Evolutionary conservation across 2,329 filamentous ascomycete species (phyloP), one percentile per base, ranked within the genome.

Genomic region (Mycosphaerella sp.): DNA sequence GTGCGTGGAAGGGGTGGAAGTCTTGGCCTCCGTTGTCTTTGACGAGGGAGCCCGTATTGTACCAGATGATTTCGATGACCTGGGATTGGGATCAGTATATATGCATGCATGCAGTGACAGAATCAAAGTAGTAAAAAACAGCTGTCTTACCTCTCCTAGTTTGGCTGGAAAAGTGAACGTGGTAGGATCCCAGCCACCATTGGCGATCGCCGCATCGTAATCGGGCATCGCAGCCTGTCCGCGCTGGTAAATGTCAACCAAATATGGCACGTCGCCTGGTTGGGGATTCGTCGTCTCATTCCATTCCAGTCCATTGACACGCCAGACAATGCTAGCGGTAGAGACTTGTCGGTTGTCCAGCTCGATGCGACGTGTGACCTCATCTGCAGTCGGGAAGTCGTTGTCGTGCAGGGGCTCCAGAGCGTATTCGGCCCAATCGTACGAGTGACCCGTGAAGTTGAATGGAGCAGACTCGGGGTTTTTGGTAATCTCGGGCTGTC

Each of bases 1-100:
- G 80, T 1, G 72, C 71, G 61, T 83, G 80, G 62, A 80, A 76
- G 0, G 80, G 79, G 58, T 82, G 79, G 48, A 70, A 70, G 56
- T 78, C 74, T 40, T 62, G 51, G 64, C 3, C 74, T 69, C 10
- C 36, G 34, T 57, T 55, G 45, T 58, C 54, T 7, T 61, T 59
- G 5, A 64, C 61, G 64, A 63, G 70, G 32, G 55, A 69, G 51
- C 59, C 69, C 47, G 67, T 76, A 60, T 74, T 65, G 41, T 61
- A 56, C 54, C 56, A 62, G 48, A 65, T 58, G 45, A 65, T 77
- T 42, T 73, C 68, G 60, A 76, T 70, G 4, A 82, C 74, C 51
- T 56, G 17, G 11, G 23, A 38, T 21, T 14, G n/a, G 11, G 39
- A 21, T 49, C 32, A 46, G 21, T 21, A 21, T 21, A 21, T 29